phyloP scores from a whole-genome alignment of 2,329 filamentous ascomycete species.

The Penicillium sp. region DNA sequence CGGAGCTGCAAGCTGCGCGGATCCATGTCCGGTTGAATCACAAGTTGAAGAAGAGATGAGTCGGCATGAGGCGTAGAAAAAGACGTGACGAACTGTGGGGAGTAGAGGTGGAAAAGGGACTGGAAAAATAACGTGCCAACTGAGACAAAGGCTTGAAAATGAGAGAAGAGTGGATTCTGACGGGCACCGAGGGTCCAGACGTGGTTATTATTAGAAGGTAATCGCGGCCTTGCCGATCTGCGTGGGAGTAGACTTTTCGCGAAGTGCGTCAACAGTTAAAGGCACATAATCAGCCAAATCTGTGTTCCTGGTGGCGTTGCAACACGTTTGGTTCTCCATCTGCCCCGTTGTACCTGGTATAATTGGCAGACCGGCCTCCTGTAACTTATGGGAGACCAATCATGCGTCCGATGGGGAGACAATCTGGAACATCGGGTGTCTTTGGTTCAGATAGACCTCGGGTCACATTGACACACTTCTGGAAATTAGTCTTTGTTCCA shows the following conservation, averaged over 20 bases:
- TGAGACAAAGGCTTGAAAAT: slow-evolving; percentile 19
- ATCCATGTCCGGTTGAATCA: slow-evolving; percentile 27
- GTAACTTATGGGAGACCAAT: slow-evolving; percentile 8
- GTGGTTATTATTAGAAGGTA: slow-evolving; percentile 21
- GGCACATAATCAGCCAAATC: not conserved
- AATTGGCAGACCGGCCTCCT: slow-evolving; percentile 11
- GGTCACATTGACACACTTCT: slow-evolving; percentile 6
- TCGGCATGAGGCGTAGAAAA: slow-evolving; percentile 13
- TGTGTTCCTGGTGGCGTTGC: slow-evolving; percentile 6
- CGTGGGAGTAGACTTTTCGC: not conserved
- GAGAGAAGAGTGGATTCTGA: slow-evolving; percentile 20
- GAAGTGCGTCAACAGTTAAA: slow-evolving; percentile 1
- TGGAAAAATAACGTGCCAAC: slow-evolving; percentile 7
- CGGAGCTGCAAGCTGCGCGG: slow-evolving; percentile 23
- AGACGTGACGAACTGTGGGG: not conserved
- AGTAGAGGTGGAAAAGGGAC: not conserved
- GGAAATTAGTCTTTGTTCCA: not conserved
- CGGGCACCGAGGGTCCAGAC: slow-evolving; percentile 4
- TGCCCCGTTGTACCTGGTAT: slow-evolving; percentile 6
- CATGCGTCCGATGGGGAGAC: not conserved
- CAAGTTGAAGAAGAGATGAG: slow-evolving; percentile 15
- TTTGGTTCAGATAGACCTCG: not conserved
- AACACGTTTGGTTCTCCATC: slow-evolving; percentile 8
- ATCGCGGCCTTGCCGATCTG: slow-evolving; percentile 8
- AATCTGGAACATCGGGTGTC: slow-evolving; percentile 16